Conservation (phyloP, 2,329 filamentous ascomycete species). For the Fusarium temperatum region DNA sequence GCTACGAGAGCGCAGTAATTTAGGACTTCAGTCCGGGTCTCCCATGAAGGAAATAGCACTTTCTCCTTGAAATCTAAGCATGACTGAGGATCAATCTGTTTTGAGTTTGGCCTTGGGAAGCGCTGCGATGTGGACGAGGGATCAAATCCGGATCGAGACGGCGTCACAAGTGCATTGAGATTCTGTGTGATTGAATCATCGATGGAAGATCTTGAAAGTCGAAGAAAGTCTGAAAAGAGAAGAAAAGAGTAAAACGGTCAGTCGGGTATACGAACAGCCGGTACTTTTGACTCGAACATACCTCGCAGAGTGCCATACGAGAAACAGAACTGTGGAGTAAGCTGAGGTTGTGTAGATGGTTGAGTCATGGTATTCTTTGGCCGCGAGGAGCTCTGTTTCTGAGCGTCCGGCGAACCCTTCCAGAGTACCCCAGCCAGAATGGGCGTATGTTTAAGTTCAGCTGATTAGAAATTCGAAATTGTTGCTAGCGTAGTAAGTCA, state of each 20-base stretch:
- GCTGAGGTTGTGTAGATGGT: constrained; percentile 56
- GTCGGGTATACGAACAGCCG: not conserved
- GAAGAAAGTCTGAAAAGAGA: constrained; percentile 79
- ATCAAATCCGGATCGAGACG: constrained; percentile 77
- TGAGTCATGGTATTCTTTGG: constrained; percentile 56
- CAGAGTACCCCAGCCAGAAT: constrained; percentile 62
- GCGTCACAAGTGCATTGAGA: constrained; percentile 87
- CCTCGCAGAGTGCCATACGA: constrained; percentile 74
- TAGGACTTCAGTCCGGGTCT: not conserved
- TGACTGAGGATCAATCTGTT: not conserved
- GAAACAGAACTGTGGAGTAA: constrained; percentile 83
- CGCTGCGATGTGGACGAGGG: constrained; percentile 53
- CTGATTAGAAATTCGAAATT: not conserved
- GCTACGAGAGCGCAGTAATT: not conserved
- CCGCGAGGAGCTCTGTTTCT: constrained; percentile 41
- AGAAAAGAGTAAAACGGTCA: not conserved
- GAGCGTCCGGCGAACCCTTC: constrained; percentile 55
- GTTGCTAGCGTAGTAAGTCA: constrained; percentile 7
- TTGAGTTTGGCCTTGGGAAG: not conserved
- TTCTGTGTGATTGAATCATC: constrained; percentile 93
- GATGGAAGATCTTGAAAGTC: constrained; percentile 81
- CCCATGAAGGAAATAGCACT: not conserved
- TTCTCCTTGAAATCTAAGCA: constrained; percentile 74
- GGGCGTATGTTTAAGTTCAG: constrained; percentile 28
- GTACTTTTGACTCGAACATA: constrained; percentile 47